These are phyloP conservation scores for Eruca vesicaria DNA, from an alignment of 441 rosid genomes.

Conservation along the genomic window DNA sequence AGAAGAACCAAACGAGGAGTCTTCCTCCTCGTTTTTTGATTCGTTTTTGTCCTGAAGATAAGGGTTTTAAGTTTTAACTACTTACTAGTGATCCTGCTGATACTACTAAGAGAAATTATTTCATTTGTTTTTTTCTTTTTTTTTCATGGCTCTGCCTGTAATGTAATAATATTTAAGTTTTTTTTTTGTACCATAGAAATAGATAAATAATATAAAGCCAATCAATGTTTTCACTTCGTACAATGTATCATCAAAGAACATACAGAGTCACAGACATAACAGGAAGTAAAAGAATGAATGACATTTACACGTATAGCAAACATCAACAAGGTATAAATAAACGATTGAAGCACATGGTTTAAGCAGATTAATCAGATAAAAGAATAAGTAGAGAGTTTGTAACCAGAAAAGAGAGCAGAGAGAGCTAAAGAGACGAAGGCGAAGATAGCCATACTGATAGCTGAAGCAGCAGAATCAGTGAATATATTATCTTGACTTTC, in stretches of 20 bases:
- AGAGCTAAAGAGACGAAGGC: conserved; percentile 61
- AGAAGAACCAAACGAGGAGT: conserved; percentile 53
- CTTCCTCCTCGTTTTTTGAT: conserved; percentile 35
- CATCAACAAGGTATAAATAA: not conserved
- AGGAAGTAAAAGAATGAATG: not conserved
- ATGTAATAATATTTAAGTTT: not conserved
- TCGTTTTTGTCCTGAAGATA: conserved; percentile 43
- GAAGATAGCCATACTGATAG: conserved; percentile 67
- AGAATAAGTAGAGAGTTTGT: conserved; percentile 64
- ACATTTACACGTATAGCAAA: conserved; percentile 18
- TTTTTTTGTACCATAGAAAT: conserved; percentile 27
- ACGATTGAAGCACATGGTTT: not conserved
- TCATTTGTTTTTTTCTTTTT: conserved; percentile 50
- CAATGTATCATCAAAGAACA: not conserved
- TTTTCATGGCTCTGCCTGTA: conserved; percentile 21
- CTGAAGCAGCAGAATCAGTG: conserved; percentile 65
- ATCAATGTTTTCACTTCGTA: conserved; percentile 1
- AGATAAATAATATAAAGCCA: conserved; percentile 11
- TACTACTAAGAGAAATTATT: conserved; percentile 39
- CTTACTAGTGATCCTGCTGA: conserved; percentile 29
- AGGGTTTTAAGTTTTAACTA: conserved; percentile 5
- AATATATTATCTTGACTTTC: conserved; percentile 57
- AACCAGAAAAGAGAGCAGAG: conserved; percentile 74
- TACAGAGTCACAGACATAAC: not conserved
- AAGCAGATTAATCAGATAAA: conserved; percentile 40